Evolutionary conservation across 306 rosid genomes (phyloP).

Genomic region (Lotus japonicus): DNA sequence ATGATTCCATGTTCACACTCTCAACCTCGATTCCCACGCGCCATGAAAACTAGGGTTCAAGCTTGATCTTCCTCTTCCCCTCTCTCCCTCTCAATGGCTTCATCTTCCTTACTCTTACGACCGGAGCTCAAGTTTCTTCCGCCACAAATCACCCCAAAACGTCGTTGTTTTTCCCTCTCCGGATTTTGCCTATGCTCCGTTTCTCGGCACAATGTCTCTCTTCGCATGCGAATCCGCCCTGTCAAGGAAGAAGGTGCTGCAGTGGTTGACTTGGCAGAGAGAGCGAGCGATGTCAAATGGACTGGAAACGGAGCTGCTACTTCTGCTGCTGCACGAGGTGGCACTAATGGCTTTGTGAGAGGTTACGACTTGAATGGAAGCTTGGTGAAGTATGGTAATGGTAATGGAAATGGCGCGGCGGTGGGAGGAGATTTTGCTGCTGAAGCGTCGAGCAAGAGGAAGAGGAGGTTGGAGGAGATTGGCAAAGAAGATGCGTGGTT

Average conservation of each 20-base stretch:
- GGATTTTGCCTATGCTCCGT: slow-evolving; percentile 15
- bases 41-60: slow-evolving; percentile 41
- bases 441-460: slow-evolving; percentile 53
- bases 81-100: slow-evolving; percentile 38
- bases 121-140: slow-evolving; percentile 57
- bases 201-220: slow-evolving; percentile 10
- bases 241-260: slow-evolving; percentile 47
- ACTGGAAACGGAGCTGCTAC: slow-evolving; percentile 61
- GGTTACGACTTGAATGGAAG: slow-evolving; percentile 48
- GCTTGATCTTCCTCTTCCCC: slow-evolving; percentile 7
- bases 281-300: slow-evolving; percentile 47
- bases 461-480: slow-evolving; percentile 88
- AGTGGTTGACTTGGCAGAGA: slow-evolving; percentile 33
- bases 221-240: too few species aligned
- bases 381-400: slow-evolving; percentile 58
- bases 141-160: slow-evolving; percentile 39
- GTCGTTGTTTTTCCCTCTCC: slow-evolving; percentile 26
- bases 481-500: slow-evolving; percentile 98
- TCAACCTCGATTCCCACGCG: background rate
- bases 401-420: slow-evolving; percentile 57
- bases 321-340: slow-evolving; percentile 24
- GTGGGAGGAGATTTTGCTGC: slow-evolving; percentile 28
- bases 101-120: slow-evolving; percentile 31
- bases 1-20: too few species aligned
- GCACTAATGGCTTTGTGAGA: slow-evolving; percentile 34